Conservation (phyloP, 495 filamentous ascomycete genomes). For the Neurospora terricola region DNA sequence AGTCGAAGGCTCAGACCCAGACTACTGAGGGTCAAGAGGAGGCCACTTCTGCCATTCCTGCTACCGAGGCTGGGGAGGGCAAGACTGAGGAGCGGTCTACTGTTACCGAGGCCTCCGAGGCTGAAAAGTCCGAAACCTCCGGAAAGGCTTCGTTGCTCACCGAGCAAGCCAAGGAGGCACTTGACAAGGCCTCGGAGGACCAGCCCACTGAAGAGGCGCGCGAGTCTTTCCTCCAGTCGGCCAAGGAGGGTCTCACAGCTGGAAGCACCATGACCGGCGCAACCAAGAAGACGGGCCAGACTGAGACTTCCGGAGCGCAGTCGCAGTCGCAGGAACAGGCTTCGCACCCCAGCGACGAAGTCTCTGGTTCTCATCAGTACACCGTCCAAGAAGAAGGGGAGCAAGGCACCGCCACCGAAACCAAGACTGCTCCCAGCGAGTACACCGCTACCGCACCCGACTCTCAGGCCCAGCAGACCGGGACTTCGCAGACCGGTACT, state of each 20-base stretch:
- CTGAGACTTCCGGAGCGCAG: neutral
- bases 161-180: conserved; percentile 18
- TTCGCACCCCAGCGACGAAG: neutral
- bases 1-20: conserved; percentile 1
- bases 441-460: neutral
- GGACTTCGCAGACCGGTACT: neutral
- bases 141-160: conserved; percentile 9
- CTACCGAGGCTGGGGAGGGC: neutral
- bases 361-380: neutral
- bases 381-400: neutral
- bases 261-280: conserved; percentile 2
- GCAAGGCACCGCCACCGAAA: neutral
- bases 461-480: neutral
- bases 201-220: conserved; percentile 15
- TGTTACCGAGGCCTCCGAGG: neutral
- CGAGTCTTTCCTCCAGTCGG: conserved; percentile 14
- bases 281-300: neutral
- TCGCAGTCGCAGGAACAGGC: neutral
- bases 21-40: neutral
- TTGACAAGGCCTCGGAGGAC: conserved; percentile 20
- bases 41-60: neutral
- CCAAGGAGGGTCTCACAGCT: neutral
- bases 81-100: neutral
- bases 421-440: neutral
- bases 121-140: neutral